A percentile compares a stretch with the other conserved stretches of the same genome.
Evolutionary conservation across 1,139 yeast genomes (phyloP).

Genomic region (Hansenula sp.): DNA sequence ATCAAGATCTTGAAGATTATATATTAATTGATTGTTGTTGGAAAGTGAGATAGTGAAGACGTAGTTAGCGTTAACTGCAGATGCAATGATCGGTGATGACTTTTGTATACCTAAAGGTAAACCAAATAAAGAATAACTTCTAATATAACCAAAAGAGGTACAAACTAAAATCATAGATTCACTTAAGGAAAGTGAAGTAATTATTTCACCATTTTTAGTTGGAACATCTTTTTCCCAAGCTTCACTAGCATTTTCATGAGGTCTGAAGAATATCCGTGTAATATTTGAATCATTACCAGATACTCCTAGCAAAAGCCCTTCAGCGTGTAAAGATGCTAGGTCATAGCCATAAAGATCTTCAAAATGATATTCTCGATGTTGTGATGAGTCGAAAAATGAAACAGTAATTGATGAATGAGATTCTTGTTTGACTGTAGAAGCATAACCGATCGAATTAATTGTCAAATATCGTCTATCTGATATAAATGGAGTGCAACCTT

Average conservation of each 20-base stretch:
- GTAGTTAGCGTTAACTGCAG: constrained; percentile 45
- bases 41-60: constrained; percentile 40
- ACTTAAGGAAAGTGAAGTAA: constrained; percentile 50
- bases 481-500: constrained; percentile 86
- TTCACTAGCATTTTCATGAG: constrained; percentile 33
- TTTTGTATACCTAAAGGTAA: constrained; percentile 49
- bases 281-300: constrained; percentile 28
- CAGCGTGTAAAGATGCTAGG: constrained; percentile 66
- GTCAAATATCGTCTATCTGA: constrained; percentile 70
- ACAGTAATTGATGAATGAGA: constrained; percentile 71
- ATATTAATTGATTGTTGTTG: constrained; percentile 29
- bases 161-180: constrained; percentile 46
- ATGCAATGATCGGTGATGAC: constrained; percentile 51
- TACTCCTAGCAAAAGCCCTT: constrained; percentile 63
- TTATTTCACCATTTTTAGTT: constrained; percentile 38
- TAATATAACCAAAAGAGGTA: constrained; percentile 53
- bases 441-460: constrained; percentile 79
- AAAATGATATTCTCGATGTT: constrained; percentile 83
- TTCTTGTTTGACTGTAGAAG: constrained; percentile 70
- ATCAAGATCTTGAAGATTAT: constrained; percentile 33
- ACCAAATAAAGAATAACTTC: constrained; percentile 54
- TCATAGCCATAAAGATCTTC: constrained; percentile 71
- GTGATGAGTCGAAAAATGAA: constrained; percentile 77
- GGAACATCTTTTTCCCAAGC: constrained; percentile 40
- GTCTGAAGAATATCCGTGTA: constrained; percentile 36